phyloP scores from a whole-genome alignment of 2,329 filamentous ascomycete species.

The Epicoccum sorghinum region DNA sequence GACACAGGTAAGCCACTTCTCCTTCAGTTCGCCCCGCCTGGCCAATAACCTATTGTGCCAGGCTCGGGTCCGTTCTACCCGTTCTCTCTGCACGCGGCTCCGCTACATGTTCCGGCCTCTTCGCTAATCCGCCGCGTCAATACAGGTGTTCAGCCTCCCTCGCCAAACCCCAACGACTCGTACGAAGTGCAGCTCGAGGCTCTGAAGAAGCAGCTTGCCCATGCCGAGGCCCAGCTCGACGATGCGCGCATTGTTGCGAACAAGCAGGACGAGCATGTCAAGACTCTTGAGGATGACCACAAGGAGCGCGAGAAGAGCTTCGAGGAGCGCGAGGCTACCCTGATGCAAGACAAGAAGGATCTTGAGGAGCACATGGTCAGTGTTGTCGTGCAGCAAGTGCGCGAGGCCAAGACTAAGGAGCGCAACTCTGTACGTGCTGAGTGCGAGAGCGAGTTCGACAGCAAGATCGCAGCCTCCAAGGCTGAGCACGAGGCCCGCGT shows the following conservation, averaged over 20 bases:
- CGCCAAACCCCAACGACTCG: slow-evolving; percentile 36
- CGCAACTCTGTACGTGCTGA: slow-evolving; percentile 43
- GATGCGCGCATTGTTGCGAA: slow-evolving; percentile 42
- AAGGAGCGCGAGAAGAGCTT: slow-evolving; percentile 40
- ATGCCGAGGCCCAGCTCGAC: slow-evolving; percentile 38
- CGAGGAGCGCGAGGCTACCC: slow-evolving; percentile 36
- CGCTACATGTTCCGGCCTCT: slow-evolving; percentile 24
- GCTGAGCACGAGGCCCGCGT: slow-evolving; percentile 30
- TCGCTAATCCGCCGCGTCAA: slow-evolving; percentile 31
- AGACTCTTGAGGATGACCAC: slow-evolving; percentile 41
- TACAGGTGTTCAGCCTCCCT: slow-evolving; percentile 33
- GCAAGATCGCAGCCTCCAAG: slow-evolving; percentile 30
- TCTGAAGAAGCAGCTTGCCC: slow-evolving; percentile 40
- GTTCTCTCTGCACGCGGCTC: slow-evolving; percentile 25
- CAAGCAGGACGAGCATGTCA: slow-evolving; percentile 38
- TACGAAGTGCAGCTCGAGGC: slow-evolving; percentile 40
- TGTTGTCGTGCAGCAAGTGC: slow-evolving; percentile 50
- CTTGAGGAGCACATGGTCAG: slow-evolving; percentile 51
- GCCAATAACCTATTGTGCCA: slow-evolving; percentile 32
- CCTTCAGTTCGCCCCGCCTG: slow-evolving; percentile 22
- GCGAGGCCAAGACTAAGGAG: slow-evolving; percentile 48
- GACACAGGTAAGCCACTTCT: slow-evolving; percentile 25
- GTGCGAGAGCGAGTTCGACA: slow-evolving; percentile 41
- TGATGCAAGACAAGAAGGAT: slow-evolving; percentile 47
- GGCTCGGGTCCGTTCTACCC: slow-evolving; percentile 25